Evolutionary conservation across 306 rosid genomes (phyloP), one percentile per base, ranked within the genome.

Genomic region (Quercus dentata): DNA sequence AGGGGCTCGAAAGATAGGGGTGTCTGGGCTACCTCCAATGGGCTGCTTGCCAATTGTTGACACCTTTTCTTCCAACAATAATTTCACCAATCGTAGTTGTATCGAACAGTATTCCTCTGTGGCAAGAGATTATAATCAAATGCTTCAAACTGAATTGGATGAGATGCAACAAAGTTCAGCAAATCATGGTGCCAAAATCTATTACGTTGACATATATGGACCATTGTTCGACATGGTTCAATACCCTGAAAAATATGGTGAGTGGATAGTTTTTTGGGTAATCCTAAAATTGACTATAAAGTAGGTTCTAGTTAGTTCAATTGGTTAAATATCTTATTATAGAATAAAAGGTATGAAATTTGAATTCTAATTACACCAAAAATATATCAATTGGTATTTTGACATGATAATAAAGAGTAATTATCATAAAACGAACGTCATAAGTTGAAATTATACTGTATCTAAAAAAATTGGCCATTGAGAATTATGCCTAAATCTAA

Each of bases 41-140:
- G 97, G 97, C 38, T 92, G 97, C 77, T 72, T 92, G 80, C 97
- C 97, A 0, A 0, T 78, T 0, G 84, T 89, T 67, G 86, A 90
- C 56, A 90, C 93, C 1, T 0, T 89, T 1, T 72, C 80, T 6
- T 80, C 94, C 10, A 58, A 79, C 1, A 44, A 62, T 57, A 30
- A 76, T 23, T 1, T 62, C 51, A 31, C 28, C 54, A 79, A 76
- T 4, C 88, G 95, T 28, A 75, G 80, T 6, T 92, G 97, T 18
- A 56, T 89, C 1, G 91, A 88, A 13, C 1, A 78, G 49, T 86
- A 85, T 74, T 86, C 90, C 9, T 86, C 87, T 27, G 21, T 63
- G 3, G 88, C 89, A 41, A 86, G 87, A 85, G 84, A 79, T 52
- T 90, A 65, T 86, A 92, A 92, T 78, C 51, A 18, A 17, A 82